Percentiles rank a stretch among this genome's conserved stretches.
Conservation (phyloP, 805 yeast species). For the Saccharomyces jurei region DNA sequence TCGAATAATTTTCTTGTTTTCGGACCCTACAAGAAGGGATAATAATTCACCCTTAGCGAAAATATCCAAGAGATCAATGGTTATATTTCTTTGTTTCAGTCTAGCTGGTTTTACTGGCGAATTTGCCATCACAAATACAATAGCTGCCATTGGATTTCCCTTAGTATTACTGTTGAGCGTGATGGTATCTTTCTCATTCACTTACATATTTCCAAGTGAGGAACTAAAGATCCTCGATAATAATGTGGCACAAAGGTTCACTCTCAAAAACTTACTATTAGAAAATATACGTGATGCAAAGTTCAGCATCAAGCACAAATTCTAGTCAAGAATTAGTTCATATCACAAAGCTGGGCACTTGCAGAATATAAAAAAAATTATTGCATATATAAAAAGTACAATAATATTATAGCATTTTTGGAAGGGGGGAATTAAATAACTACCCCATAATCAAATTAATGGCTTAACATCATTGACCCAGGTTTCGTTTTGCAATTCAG, state of each 20-base stretch:
- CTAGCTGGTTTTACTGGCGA: slow-evolving; percentile 69
- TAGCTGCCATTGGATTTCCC: slow-evolving; percentile 93
- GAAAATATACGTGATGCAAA: slow-evolving; percentile 13
- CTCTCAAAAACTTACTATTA: slow-evolving; percentile 38
- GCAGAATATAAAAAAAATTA: not conserved
- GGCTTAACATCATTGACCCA: slow-evolving; percentile 17
- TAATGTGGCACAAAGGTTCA: slow-evolving; percentile 49
- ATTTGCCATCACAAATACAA: slow-evolving; percentile 75
- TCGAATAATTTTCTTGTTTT: slow-evolving; percentile 52
- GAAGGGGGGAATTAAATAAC: not conserved
- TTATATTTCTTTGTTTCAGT: slow-evolving; percentile 50
- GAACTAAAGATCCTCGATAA: slow-evolving; percentile 62
- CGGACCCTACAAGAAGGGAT: slow-evolving; percentile 42
- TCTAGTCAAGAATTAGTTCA: not conserved
- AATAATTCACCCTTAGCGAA: slow-evolving; percentile 27
- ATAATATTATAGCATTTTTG: not conserved
- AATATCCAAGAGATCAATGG: slow-evolving; percentile 33
- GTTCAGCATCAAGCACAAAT: not conserved
- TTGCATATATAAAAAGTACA: not conserved
- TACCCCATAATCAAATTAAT: not conserved
- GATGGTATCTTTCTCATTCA: slow-evolving; percentile 55
- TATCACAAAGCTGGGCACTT: not conserved
- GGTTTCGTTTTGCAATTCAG: slow-evolving; percentile 49
- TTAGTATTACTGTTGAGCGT: slow-evolving; percentile 65
- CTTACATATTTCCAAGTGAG: slow-evolving; percentile 48